Percentiles rank a stretch among this genome's conserved stretches.
Conservation (phyloP, 176 grass and related monocot species). For the Saccharum spontaneum region DNA sequence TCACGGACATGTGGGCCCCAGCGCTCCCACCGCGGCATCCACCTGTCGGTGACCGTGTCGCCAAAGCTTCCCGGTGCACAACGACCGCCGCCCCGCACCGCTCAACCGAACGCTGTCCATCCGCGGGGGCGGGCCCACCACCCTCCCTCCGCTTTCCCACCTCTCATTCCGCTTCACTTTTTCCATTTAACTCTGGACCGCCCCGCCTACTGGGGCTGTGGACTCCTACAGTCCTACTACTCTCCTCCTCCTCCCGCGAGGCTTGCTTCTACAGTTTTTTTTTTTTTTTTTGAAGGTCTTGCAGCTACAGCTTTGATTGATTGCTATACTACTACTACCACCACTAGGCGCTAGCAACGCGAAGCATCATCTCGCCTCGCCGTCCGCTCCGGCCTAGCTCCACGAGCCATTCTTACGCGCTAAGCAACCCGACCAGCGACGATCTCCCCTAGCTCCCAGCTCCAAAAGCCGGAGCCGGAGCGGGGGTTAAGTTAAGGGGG, state of each 20-base stretch:
- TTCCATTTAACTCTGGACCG: conserved; percentile 10
- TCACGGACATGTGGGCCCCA: not conserved
- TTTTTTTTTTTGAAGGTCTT: too few relatives aligned
- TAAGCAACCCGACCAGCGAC: conserved; percentile 10
- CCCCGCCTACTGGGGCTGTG: not conserved
- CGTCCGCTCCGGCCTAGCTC: not conserved
- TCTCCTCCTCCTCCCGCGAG: not conserved
- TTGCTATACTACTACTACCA: not conserved
- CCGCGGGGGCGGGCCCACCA: not conserved
- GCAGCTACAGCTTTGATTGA: not conserved
- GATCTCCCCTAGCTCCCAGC: not conserved
- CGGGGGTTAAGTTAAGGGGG: too few relatives aligned
- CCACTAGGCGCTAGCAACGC: not conserved
- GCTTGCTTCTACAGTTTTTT: not conserved
- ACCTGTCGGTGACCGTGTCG: conserved; percentile 19
- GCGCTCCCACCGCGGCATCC: not conserved
- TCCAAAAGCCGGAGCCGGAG: conserved; percentile 11
- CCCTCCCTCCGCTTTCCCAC: conserved; percentile 20
- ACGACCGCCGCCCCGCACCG: not conserved
- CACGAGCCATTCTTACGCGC: conserved; percentile 18
- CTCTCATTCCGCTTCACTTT: not conserved
- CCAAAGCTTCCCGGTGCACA: not conserved
- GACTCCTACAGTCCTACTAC: not conserved
- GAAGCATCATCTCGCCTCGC: not conserved
- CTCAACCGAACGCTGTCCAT: not conserved